Percentiles rank a stretch among this genome's conserved stretches.
Evolutionary conservation across 371 early-diverging fungal genomes (phyloP).

Genomic region (Nematocida sp.): DNA sequence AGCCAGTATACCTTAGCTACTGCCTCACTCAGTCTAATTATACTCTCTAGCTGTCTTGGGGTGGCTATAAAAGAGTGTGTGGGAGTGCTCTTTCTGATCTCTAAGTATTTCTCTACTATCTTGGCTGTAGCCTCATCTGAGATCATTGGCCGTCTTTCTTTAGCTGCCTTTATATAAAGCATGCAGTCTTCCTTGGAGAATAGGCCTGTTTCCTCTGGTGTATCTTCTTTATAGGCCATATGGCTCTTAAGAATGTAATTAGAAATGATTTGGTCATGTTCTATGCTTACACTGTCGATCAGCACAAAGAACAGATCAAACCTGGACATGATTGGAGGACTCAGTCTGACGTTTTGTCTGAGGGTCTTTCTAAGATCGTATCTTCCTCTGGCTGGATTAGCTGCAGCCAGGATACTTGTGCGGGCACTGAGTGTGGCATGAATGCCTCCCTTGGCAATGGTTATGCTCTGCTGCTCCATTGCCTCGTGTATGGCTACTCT

Average conservation of each 20-base stretch:
- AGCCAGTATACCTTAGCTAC: conserved; percentile 66
- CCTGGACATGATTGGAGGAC: conserved; percentile 95
- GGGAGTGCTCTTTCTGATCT: conserved; percentile 78
- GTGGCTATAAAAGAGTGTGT: conserved; percentile 66
- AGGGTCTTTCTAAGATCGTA: conserved; percentile 64
- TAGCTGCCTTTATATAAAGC: conserved; percentile 56
- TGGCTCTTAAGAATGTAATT: conserved; percentile 85
- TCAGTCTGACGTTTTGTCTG: conserved; percentile 89
- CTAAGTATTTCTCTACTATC: conserved; percentile 77
- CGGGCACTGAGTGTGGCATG: conserved; percentile 67
- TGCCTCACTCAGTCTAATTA: conserved; percentile 66
- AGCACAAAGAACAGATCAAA: conserved; percentile 98
- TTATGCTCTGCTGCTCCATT: conserved; percentile 99
- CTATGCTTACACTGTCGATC: conserved; percentile 82
- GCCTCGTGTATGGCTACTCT: conserved; percentile 99
- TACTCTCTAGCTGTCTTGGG: conserved; percentile 64
- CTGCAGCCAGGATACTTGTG: conserved; percentile 64
- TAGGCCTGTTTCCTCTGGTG: neutral
- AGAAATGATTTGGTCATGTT: conserved; percentile 81
- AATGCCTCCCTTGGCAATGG: conserved; percentile 97
- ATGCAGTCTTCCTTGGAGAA: conserved; percentile 59
- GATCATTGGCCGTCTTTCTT: conserved; percentile 65
- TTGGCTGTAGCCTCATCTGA: conserved; percentile 72
- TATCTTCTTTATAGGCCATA: conserved; percentile 59
- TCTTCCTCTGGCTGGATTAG: conserved; percentile 65